Evolutionary conservation across 2,329 filamentous ascomycete genomes (phyloP).

Genomic region (Arthrinium phaeospermum): DNA sequence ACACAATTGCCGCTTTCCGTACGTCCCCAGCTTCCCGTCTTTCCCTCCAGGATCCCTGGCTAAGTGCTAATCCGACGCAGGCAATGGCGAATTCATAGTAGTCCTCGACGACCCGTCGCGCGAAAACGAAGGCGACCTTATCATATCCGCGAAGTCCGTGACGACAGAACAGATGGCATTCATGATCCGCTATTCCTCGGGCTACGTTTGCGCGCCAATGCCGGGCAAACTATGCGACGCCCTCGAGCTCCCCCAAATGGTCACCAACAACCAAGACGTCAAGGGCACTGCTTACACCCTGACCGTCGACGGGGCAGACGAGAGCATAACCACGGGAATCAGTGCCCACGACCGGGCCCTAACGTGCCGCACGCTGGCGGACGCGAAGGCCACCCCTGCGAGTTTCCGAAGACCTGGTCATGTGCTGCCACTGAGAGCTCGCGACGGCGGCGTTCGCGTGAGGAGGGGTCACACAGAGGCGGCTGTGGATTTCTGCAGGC

Average conservation of each 20-base stretch:
- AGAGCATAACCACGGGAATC: constrained; percentile 85
- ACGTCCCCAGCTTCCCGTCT: constrained; percentile 38
- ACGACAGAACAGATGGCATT: constrained; percentile 94
- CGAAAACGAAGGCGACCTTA: constrained; percentile 98
- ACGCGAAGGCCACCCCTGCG: constrained; percentile 59
- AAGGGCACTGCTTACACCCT: constrained; percentile 94
- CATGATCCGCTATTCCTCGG: constrained; percentile 89
- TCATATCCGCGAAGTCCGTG: constrained; percentile 85
- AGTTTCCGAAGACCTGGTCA: constrained; percentile 86
- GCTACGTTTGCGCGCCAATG: constrained; percentile 89
- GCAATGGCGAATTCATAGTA: constrained; percentile 88
- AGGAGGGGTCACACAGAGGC: constrained; percentile 92
- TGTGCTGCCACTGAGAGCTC: constrained; percentile 82
- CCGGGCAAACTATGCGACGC: constrained; percentile 69
- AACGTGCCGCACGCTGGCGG: constrained; percentile 79
- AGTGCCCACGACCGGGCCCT: constrained; percentile 85
- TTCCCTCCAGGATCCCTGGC: constrained; percentile 24
- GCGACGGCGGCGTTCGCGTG: constrained; percentile 79
- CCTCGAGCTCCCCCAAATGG: constrained; percentile 90
- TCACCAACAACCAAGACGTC: constrained; percentile 74
- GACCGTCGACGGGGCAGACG: constrained; percentile 79
- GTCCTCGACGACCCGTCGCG: constrained; percentile 91
- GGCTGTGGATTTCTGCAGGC: constrained; percentile 83
- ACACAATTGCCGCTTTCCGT: constrained; percentile 69
- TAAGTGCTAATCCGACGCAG: constrained; percentile 45